Base-by-base conservation (phyloP, 202 grass and related monocot species). In the Thinopyrum obtusiflorum region DNA sequence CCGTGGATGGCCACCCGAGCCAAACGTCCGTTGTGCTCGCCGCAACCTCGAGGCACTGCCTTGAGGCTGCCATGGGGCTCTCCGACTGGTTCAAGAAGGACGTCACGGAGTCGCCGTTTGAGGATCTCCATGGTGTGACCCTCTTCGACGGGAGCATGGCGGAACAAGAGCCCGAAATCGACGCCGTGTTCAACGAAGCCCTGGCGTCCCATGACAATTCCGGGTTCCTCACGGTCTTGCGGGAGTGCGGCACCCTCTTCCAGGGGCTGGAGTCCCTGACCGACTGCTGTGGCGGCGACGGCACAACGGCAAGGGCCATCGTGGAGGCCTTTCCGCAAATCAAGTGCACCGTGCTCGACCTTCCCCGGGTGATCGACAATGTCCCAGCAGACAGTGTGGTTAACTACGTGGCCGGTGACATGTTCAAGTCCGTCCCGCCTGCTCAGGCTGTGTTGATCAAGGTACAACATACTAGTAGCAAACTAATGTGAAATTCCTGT, bases 341-440 rank as follows among this genome's bases (percentile, higher is more conserved):
- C 13, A 85, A 85, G 1, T 78, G 73, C 32, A 79, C 83, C 18
- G 83, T 85, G 17, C 83, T 85, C 5, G 83, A 78, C 74, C 21
- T 60, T 31, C 83, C 74, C 2, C 10, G 1, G 31, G 74, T 60
- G 17, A 69, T 85, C 4, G 29, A 51, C 9, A 44, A 7, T 7
- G 35, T 42, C 6, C 11, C 32, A 0, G 64, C 33, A 0, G 47
- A 78, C 11, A 53, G 35, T 1, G 24, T 28, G 25, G 18, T 80
- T 1, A 84, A 77, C 42, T 84, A 77, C 15, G 42, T 68, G 9
- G 72, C 33, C 6, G 82, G 61, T 11, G 82, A 84, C 40, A 77
- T 84, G 72, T 84, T 84, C 61, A 27, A 57, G 4, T 76, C 51
- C 73, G 23, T 84, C 39, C 72, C 72, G 5, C 61, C 39, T 23